Percentiles rank a stretch among this genome's conserved stretches.
phyloP scores from a whole-genome alignment of 306 rosid genomes.

The Morella rubra region DNA sequence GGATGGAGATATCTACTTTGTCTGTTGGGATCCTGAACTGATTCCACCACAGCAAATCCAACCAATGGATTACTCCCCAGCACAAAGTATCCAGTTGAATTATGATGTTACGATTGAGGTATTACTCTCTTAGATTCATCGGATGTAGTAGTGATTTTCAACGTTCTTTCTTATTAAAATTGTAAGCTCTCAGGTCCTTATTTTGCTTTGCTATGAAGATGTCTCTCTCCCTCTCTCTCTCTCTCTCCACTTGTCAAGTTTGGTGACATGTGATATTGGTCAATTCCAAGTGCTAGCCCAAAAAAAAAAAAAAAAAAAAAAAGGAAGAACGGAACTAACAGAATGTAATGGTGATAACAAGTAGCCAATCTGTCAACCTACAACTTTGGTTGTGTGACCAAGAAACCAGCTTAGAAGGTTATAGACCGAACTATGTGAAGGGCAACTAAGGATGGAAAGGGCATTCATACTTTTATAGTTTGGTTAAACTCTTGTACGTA shows the following conservation, averaged over 20 bases:
- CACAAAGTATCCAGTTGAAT: slow-evolving; percentile 28
- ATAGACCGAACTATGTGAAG: background rate
- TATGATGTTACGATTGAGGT: slow-evolving; percentile 47
- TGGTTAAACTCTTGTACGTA: background rate
- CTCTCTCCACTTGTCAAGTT: slow-evolving; percentile 1
- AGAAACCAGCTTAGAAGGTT: background rate
- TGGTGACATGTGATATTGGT: background rate
- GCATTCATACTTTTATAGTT: too few species aligned
- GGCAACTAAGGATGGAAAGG: background rate
- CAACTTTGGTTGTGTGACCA: background rate
- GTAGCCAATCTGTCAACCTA: too few species aligned
- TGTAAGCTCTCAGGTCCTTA: background rate
- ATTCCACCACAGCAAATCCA: slow-evolving; percentile 23
- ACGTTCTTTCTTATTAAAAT: background rate
- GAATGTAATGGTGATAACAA: background rate
- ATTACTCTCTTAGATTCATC: slow-evolving; percentile 8
- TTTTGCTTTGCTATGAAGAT: background rate
- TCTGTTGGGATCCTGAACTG: slow-evolving; percentile 45
- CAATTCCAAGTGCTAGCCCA: background rate
- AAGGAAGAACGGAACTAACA: too few species aligned
- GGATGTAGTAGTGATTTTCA: background rate
- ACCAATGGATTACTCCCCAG: slow-evolving; percentile 51
- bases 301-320: too few species aligned
- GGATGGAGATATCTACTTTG: slow-evolving; percentile 49
- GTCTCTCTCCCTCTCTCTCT: background rate